A percentile compares a stretch with the other conserved stretches of the same genome.
These are phyloP conservation scores for Trifolium repens DNA, from an alignment of 306 rosid species.

Conservation along the genomic window DNA sequence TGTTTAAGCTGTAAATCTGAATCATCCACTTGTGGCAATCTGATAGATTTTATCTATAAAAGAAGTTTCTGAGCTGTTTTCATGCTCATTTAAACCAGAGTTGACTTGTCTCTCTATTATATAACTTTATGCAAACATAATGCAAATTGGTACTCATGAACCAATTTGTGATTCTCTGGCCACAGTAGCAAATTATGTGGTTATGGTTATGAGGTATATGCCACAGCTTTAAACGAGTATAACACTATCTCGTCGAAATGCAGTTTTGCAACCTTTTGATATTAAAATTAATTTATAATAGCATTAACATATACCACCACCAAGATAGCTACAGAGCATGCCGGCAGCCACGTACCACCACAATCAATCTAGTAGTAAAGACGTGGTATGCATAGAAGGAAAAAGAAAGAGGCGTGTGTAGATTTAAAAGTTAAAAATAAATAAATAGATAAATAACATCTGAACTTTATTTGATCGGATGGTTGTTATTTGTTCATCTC, in stretches of 20 bases:
- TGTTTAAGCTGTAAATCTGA: neutral
- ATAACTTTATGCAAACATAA: too few relatives aligned
- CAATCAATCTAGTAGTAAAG: neutral
- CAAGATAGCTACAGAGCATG: neutral
- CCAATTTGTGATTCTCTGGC: neutral
- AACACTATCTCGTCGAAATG: neutral
- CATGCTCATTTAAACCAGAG: neutral
- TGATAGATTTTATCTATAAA: neutral
- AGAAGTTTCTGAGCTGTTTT: neutral
- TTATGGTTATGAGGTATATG: neutral
- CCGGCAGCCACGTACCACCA: neutral
- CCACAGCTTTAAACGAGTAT: neutral
- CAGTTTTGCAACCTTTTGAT: neutral
- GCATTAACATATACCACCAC: neutral
- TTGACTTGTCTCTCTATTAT: neutral
- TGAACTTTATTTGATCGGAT: neutral
- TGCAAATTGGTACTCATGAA: neutral
- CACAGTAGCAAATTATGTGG: neutral
- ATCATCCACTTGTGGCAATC: slow-evolving; percentile 28
- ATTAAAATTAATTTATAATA: neutral
- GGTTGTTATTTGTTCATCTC: neutral
- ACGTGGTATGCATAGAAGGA: neutral
- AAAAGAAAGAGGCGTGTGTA: neutral
- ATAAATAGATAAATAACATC: neutral
- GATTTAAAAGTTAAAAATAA: neutral